These are phyloP conservation scores for Penicillium sclerotiorum DNA, from an alignment of 2,329 filamentous ascomycete genomes.

Conservation along the genomic window DNA sequence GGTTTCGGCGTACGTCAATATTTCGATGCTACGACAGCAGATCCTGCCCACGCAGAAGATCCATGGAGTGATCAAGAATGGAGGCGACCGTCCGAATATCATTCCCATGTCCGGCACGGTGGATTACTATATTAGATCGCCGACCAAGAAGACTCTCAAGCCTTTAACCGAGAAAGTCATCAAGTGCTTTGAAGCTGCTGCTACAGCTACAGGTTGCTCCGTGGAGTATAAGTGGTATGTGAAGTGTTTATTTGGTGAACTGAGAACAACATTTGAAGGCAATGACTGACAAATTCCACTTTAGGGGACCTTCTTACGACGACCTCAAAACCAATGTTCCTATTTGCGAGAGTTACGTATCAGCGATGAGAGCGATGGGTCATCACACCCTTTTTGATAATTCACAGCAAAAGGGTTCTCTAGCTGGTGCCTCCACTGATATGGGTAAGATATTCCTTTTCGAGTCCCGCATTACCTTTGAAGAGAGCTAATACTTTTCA, in stretches of 20 bases:
- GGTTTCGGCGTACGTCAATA: conserved; percentile 46
- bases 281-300: not conserved
- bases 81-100: conserved; percentile 58
- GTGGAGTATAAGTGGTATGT: conserved; percentile 32
- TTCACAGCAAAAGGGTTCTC: conserved; percentile 17
- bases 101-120: conserved; percentile 46
- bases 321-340: conserved; percentile 36
- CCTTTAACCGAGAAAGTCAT: conserved; percentile 5
- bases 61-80: conserved; percentile 56
- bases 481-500: conserved; percentile 37
- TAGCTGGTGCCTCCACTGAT: conserved; percentile 31
- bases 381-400: conserved; percentile 30
- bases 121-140: conserved; percentile 5
- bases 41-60: conserved; percentile 55
- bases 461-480: no score
- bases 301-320: conserved; percentile 33
- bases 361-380: conserved; percentile 34
- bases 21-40: conserved; percentile 60
- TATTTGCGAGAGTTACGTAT: conserved; percentile 37
- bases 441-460: conserved; percentile 27
- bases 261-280: not conserved
- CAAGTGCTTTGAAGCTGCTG: conserved; percentile 7
- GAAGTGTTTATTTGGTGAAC: not conserved
- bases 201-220: conserved; percentile 10
- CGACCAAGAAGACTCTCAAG: conserved; percentile 2